Evolutionary conservation across 495 filamentous ascomycete species (phyloP), one percentile per base, ranked within the genome.

Genomic region (Aspergillus panamensis): DNA sequence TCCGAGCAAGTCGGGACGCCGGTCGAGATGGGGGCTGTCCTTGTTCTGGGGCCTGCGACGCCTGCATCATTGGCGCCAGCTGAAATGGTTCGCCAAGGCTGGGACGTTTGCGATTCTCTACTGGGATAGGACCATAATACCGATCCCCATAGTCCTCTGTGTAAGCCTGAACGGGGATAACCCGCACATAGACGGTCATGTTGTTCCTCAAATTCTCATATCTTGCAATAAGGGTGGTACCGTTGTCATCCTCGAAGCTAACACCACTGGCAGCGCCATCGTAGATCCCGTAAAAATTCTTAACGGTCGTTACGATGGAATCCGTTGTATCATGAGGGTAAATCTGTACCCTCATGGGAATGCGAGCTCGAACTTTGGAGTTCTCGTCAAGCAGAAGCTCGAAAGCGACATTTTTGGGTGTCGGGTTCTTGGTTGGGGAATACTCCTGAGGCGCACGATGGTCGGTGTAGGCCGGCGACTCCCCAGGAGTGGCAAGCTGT

Each of bases 211-310:
- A 87, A 73, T 97, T 98, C 70, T 97, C 92, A 70, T 97, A 96
- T 58, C 89, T 84, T 48, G 94, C 90, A 69, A 98, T 97, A 65
- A 98, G 83, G 55, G 86, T 95, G 62, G 85, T 90, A 44, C 89
- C 90, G 60, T 89, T 71, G 42, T 87, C 82, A 74, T 97, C 92
- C 69, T 97, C 91, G 62, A 98, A 97, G 73, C 88, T 89, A 67
- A 97, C 83, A 56, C 90, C 88, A 68, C 83, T 83, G 60, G 84
- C 80, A 61, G 84, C 81, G 58, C 83, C 81, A 57, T 90, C 85
- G 64, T 95, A 94, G 62, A 97, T 82, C 39, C 92, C 94, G 69
- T 94, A 96, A 77, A 97, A 96, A 76, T 96, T 96, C 77, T 95
- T 97, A 54, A 97, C 92, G 5, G 94, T 97, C 3, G 90, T 89